A percentile compares a stretch with the other conserved stretches of the same genome.
Evolutionary conservation across 257 asterid species (phyloP).

Genomic region (Solanum etuberosum): DNA sequence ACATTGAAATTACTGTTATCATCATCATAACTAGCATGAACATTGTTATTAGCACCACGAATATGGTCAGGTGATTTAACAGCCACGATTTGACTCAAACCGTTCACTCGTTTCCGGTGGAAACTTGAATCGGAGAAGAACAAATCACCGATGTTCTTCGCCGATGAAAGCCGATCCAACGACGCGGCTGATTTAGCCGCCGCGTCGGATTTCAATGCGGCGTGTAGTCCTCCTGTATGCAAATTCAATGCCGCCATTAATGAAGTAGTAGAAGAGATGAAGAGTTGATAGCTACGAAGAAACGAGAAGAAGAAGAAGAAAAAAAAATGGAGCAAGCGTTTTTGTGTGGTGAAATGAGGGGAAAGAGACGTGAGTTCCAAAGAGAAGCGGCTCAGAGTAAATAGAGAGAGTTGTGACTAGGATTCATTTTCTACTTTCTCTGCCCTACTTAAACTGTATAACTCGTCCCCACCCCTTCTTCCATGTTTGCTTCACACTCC

Average conservation of each 20-base stretch:
- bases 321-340: not conserved
- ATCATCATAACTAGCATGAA: slow-evolving; percentile 5
- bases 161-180: slow-evolving; percentile 37
- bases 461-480: not conserved
- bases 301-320: not conserved
- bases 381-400: not conserved
- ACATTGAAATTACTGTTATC: slow-evolving; percentile 19
- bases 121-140: slow-evolving; percentile 13
- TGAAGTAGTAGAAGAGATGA: not conserved
- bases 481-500: not conserved
- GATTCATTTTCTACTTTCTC: not conserved
- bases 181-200: not conserved
- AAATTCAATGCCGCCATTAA: slow-evolving; percentile 45
- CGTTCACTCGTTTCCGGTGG: slow-evolving; percentile 1
- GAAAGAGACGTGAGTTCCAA: not conserved
- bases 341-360: not conserved
- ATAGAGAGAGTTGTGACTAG: not conserved
- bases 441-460: not conserved
- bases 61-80: slow-evolving; percentile 18
- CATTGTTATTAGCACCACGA: slow-evolving; percentile 9
- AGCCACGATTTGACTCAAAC: slow-evolving; percentile 2
- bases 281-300: not conserved
- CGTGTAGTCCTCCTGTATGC: slow-evolving; percentile 27
- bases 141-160: slow-evolving; percentile 21
- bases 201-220: slow-evolving; percentile 14